Evolutionary conservation across 306 rosid species (phyloP).

Genomic region (Senna siamea): DNA sequence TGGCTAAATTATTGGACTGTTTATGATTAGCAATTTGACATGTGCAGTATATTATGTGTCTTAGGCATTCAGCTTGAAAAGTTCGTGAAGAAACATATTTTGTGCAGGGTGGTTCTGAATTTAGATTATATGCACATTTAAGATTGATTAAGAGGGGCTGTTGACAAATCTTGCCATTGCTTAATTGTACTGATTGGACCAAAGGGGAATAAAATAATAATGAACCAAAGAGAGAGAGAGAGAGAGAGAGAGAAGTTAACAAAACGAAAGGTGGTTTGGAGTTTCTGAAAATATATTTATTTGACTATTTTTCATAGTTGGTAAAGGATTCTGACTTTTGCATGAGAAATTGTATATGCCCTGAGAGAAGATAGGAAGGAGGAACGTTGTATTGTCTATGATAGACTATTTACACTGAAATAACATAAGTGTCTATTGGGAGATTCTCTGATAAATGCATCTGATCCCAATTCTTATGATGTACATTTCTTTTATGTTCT

Average conservation of each 20-base stretch:
- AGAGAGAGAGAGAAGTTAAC: no score
- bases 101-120: no score
- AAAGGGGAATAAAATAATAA: background rate
- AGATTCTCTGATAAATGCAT: background rate
- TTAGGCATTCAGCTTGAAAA: no score
- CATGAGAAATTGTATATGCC: background rate
- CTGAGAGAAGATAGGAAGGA: background rate
- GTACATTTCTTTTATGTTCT: background rate
- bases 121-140: no score
- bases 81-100: no score
- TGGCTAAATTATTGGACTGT: no score
- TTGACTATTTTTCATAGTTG: no score
- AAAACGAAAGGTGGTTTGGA: background rate
- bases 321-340: background rate
- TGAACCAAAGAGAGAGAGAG: no score
- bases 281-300: no score
- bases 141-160: conserved; percentile 17
- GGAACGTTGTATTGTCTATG: background rate
- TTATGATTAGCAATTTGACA: no score
- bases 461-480: background rate
- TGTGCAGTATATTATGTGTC: no score
- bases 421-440: no score
- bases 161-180: conserved; percentile 8
- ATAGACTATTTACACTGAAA: background rate
- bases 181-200: conserved; percentile 9